Evolutionary conservation across 2,329 filamentous ascomycete species (phyloP).

Genomic region (Microcera coccophila): DNA sequence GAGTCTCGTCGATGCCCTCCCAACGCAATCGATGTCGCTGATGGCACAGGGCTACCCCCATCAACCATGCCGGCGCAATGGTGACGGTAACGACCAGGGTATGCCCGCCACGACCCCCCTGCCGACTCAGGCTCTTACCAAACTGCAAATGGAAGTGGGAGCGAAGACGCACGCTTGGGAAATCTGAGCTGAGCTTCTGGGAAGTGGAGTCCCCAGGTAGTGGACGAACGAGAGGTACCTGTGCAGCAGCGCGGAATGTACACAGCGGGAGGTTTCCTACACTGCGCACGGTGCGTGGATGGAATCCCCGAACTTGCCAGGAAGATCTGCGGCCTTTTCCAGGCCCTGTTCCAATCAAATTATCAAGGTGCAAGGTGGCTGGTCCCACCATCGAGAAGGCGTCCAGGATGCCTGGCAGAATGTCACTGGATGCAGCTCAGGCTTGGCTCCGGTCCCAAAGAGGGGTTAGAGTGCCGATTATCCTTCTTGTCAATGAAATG

Average conservation of each 20-base stretch:
- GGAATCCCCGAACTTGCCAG: conserved; percentile 19
- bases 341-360: conserved; percentile 25
- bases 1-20: conserved; percentile 11
- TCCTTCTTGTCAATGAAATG: conserved; percentile 24
- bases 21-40: conserved; percentile 11
- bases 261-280: conserved; percentile 10
- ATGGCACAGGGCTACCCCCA: conserved; percentile 11
- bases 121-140: no score
- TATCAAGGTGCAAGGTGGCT: conserved; percentile 19
- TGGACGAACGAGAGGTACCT: conserved; percentile 19
- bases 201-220: conserved; percentile 7
- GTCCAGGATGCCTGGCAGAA: conserved; percentile 24
- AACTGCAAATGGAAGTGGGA: conserved; percentile 2
- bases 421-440: conserved; percentile 25
- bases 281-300: conserved; percentile 22
- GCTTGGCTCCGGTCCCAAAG: conserved; percentile 25
- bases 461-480: conserved; percentile 30
- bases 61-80: conserved; percentile 24
- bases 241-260: conserved; percentile 23
- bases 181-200: conserved; percentile 12
- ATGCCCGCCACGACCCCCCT: conserved; percentile 20
- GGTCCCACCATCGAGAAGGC: conserved; percentile 21
- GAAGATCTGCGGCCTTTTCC: conserved; percentile 32
- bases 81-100: conserved; percentile 17
- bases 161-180: conserved; percentile 1